Base-by-base conservation (phyloP, 2,329 filamentous ascomycete genomes). In the Diaporthe citrichinensis region DNA sequence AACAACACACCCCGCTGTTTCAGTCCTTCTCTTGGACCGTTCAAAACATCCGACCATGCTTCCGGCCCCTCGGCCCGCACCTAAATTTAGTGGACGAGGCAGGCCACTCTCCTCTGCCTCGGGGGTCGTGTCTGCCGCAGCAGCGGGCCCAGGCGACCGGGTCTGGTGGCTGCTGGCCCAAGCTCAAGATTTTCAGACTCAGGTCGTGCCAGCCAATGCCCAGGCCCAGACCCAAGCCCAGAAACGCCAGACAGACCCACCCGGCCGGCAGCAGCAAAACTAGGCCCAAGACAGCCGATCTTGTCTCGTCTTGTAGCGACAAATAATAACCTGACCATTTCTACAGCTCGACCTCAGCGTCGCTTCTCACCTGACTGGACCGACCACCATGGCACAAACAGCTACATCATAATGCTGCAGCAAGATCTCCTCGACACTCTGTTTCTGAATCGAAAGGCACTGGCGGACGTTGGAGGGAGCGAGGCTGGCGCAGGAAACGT, bases 381-480 rank as follows among this genome's bases (percentile, higher is more conserved):
- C 25, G n/a, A 28, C 49, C 51, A 76, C 25, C 51, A 73, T 76
- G 75, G 68, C 69, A 71, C 49, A 62, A 49, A 25, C 65, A 51
- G 12, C 46, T 14, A 36, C 62, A 28, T 62, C 74, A 61, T 49
- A 58, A 75, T 77, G 75, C 62, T 73, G 57, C 73, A 77, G 73
- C 73, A 73, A 71, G 75, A 77, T 20, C 69, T 77, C 7, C 57
- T 77, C 74, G 75, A 77, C 28, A 75, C 75, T 3, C 49, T 75
- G 14, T 75, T 77, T 51, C n/a, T 77, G 57, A 77, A 77, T 44
- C 65, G 68, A 17, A 72, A 75, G 61, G 75, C 75, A 34, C 55
- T 77, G 46, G 75, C 67, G 62, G 75, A 73, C 55, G 75, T 72
- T 15, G 75, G 59, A 39, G 72, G 58, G 31, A 23, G 39, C 41